Base-by-base conservation (phyloP, 345 rosid genomes). In the Adansonia digitata region DNA sequence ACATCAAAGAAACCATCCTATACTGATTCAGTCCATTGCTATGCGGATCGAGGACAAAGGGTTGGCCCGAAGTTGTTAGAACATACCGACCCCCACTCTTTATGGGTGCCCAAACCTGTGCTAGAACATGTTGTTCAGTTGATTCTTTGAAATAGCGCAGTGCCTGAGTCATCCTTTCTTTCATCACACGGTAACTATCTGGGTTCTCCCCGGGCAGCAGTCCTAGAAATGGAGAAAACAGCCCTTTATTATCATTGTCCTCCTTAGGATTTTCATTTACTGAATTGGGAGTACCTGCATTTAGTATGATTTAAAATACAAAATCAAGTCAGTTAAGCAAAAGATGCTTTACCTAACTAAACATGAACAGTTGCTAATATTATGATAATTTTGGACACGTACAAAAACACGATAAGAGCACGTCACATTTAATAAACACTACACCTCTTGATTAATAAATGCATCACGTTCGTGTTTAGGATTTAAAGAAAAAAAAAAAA, bases 91-190 rank as follows among this genome's bases (percentile, higher is more conserved):
- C 87, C 62, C 85, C 87, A 57, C 77, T 81, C 77, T 84, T 87
- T 0, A 92, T 87, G 39, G 98, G 98, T 17, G 91, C 97, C 98
- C 98, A 94, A 61, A 94, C 91, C 80, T 92, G 97, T 39, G 95
- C 97, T 5, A 94, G 89, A 78, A 91, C 81, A 35, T 89, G 97
- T 56, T 94, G 97, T 6, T 86, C 97, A 2, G 92, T 88, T 26
- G 95, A 90, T 64, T 92, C 97, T 76, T 89, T 94, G 74, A 92
- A 88, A 80, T 85, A 87, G n/a, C 97, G 79, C 8, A 92, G 87
- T n/a, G 97, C 98, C 78, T 85, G 95, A 22, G 95, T 87, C 94
- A 94, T 88, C 87, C 90, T 91, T 76, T 90, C 97, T 82, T 91
- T 94, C 62, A 92, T 91, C 5, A 86, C 77, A 73, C 86, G 85